Evolutionary conservation across 192 early-diverging fungal species (phyloP), one percentile per base, ranked within the genome.

Genomic region (Podila clonocystis): DNA sequence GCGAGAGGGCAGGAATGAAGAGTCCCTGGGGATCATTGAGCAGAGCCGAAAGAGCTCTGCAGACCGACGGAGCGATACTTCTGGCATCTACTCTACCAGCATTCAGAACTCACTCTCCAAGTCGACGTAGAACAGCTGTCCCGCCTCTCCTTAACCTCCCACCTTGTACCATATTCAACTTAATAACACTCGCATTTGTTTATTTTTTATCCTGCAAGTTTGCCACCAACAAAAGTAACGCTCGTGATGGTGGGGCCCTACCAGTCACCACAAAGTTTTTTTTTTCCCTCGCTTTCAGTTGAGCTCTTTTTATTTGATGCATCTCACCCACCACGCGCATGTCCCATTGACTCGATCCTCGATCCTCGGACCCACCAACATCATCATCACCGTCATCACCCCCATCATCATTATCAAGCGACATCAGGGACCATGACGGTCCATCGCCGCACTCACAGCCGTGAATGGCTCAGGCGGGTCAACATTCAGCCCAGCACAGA

Each of bases 31-130:
- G 29, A 79, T 79, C 55, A 72, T 79, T 52, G 76, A 72, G 15
- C 69, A 71, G n/a, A 79, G 76, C 60, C 68, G 76, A 7, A 72
- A 72, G 57, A 79, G 76, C 48, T 68, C 64, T 58, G 65, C 45
- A 9, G 63, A 72, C 22, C 59, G 76, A 4, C 57, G 76, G 19
- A 79, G 76, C 41, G 76, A 72, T 50, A 72, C 24, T 11, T 79
- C 76, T 2, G 70, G 66, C 5, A 30, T 72, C 0, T 79, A 72
- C 22, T 72, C 65, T 0, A 49, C 19, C 15, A 72, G 70, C 63
- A 68, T 57, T 6, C 22, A 59, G n/a, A 67, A 22, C 31, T 29
- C 62, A 15, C 41, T 45, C 41, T n/a, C 36, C 34, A 41, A 34
- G 62, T 17, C 61, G 31, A 38, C 20, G 5, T 41, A 63, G 41